Base-by-base conservation (phyloP, 305 asterid species). In the Solanum hybrid region DNA sequence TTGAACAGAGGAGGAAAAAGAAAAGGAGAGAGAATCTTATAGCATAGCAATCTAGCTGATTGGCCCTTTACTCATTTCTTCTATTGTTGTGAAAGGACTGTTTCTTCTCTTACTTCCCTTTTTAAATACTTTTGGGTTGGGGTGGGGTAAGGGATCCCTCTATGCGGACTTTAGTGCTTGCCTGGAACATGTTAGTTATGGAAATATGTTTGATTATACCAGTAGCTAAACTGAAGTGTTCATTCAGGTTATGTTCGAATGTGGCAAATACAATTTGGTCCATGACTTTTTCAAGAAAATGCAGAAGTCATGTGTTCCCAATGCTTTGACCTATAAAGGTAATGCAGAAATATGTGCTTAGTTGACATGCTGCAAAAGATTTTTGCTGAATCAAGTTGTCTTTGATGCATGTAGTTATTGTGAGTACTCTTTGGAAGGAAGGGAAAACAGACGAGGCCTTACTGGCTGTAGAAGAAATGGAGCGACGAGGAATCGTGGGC, bases 271-370 rank as follows among this genome's bases (percentile, higher is more conserved):
- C 91, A 92, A 96, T 93, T 92, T 95, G 93, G 99, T 97, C 37
- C 98, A 97, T 93, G 99, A 96, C 57, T 95, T 96, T 91, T 97
- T 97, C 94, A 93, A 92, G 93, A 97, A 96, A 92, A 94, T 96
- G 91, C 96, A 93, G 93, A 97, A 95, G 91, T 94, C 96, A 51
- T 93, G 91, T 82, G 91, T 95, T 87, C 98, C 98, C 88, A 97
- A 95, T 95, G 97, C 99, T 87, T 92, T 96, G 87, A 95, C 96
- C 68, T 97, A 96, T 92, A 97, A 94, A 96, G 99, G 99, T 97
- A 89, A 91, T 33, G 29, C 86, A 26, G 68, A 79, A 88, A 77
- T 86, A 38, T 82, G 70, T 81, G 87, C 79, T 37, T 75, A 11
- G 32, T 87, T 89, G 41, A 20, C 87, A 65, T 84, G 91, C 90